Percentiles rank a stretch among this genome's conserved stretches.
These are phyloP conservation scores for Neurospora sp. DNA, from an alignment of 495 filamentous ascomycete species.

Conservation along the genomic window DNA sequence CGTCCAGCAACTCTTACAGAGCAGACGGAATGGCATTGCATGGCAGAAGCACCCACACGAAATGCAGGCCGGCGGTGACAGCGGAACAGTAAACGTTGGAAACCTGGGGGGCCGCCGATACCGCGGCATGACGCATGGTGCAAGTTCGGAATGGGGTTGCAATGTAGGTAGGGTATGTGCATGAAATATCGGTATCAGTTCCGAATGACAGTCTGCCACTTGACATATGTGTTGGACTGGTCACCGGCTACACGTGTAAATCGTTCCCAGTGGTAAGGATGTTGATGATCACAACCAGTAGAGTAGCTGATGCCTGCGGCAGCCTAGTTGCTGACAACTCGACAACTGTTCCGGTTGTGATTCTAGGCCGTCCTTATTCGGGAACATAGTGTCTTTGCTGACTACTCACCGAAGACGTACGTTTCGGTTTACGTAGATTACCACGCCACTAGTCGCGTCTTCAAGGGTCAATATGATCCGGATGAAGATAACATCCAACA, in stretches of 20 bases:
- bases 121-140: not conserved
- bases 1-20: not conserved
- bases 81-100: not conserved
- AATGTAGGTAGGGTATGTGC: not conserved
- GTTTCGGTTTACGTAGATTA: not conserved
- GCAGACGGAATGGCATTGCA: not conserved
- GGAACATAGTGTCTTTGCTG: not conserved
- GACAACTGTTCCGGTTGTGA: not conserved
- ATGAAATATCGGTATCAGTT: not conserved
- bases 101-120: not conserved
- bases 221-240: not conserved
- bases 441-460: not conserved
- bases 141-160: not conserved
- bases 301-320: not conserved
- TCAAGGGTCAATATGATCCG: not conserved
- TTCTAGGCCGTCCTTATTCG: not conserved
- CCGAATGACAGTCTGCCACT: not conserved
- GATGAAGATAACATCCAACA: not conserved
- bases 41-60: not conserved
- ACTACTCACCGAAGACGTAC: not conserved
- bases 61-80: not conserved
- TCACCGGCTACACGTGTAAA: not conserved
- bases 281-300: not conserved
- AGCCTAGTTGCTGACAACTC: not conserved
- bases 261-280: not conserved